Percentiles rank a stretch among this genome's conserved stretches.
phyloP scores from a whole-genome alignment of 768 basidiomycete genomes.

The Russula virescens region DNA sequence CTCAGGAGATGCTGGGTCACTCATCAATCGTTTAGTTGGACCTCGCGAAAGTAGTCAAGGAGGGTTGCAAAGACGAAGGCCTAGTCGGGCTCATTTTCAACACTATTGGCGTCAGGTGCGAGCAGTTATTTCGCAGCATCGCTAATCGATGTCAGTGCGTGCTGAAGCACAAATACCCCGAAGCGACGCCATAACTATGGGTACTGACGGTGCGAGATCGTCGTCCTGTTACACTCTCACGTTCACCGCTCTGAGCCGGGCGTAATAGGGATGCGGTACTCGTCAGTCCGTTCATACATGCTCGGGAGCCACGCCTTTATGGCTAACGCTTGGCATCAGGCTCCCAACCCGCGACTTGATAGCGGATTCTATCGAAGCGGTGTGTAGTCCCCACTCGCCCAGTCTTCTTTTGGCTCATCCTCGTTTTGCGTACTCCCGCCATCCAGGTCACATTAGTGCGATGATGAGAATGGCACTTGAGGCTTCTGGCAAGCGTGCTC shows the following conservation, averaged over 20 bases:
- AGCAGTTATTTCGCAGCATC: not conserved
- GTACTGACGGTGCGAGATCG: slow-evolving; percentile 62
- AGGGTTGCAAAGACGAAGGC: slow-evolving; percentile 75
- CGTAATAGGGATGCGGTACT: slow-evolving; percentile 76
- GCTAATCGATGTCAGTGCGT: not conserved
- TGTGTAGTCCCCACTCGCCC: slow-evolving; percentile 30
- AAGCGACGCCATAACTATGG: slow-evolving; percentile 88
- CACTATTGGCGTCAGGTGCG: slow-evolving; percentile 76
- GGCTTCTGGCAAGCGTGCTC: not conserved
- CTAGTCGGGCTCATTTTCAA: slow-evolving; percentile 80
- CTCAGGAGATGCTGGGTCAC: not conserved
- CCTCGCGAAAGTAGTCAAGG: slow-evolving; percentile 72
- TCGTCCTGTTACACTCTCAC: not conserved
- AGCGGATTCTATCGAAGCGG: slow-evolving; percentile 84
- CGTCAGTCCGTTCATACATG: slow-evolving; percentile 41
- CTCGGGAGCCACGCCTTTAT: not conserved
- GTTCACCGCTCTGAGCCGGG: slow-evolving; percentile 1
- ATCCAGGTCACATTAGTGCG: slow-evolving; percentile 51
- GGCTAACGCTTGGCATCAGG: slow-evolving; percentile 33
- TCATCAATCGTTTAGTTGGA: slow-evolving; percentile 48
- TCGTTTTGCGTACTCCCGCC: not conserved
- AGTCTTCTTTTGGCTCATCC: not conserved
- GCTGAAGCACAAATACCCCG: not conserved
- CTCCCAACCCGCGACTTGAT: slow-evolving; percentile 85
- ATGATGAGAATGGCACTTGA: not conserved